Percentiles rank a stretch among this genome's conserved stretches.
Conservation (phyloP, 805 yeast genomes). For the Metschnikowia noctiluminum region DNA sequence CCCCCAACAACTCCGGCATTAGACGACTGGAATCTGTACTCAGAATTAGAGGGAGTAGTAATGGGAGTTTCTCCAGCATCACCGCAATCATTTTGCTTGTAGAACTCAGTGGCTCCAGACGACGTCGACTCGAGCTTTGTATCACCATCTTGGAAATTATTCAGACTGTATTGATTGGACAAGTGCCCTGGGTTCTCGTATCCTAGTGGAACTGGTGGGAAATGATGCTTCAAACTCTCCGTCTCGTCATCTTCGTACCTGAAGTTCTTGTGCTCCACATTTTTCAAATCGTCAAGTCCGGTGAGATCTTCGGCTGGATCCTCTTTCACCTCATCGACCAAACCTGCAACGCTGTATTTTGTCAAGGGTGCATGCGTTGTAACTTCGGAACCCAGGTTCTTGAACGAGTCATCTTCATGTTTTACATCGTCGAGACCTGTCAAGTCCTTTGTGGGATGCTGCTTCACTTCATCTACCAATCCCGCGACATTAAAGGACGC, state of each 20-base stretch:
- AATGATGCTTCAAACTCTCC: constrained; percentile 21
- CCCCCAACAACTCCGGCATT: constrained; percentile 35
- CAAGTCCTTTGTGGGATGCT: constrained; percentile 25
- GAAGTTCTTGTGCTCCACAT: constrained; percentile 6
- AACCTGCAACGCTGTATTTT: not conserved
- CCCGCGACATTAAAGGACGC: constrained; percentile 2
- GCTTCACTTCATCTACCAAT: constrained; percentile 24
- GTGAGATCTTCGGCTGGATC: constrained; percentile 28
- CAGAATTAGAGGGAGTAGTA: constrained; percentile 48
- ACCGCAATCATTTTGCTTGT: constrained; percentile 24
- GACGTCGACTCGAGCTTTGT: constrained; percentile 24
- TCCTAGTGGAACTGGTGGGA: constrained; percentile 34
- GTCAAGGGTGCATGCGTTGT: not conserved
- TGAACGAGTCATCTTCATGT: not conserved
- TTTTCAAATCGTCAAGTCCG: constrained; percentile 22
- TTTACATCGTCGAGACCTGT: constrained; percentile 18
- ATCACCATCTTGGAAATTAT: not conserved
- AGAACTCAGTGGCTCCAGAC: constrained; percentile 28
- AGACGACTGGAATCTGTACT: constrained; percentile 40
- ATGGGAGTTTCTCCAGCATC: constrained; percentile 45
- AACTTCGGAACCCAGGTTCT: not conserved
- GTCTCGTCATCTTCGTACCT: constrained; percentile 1
- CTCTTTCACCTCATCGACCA: constrained; percentile 24
- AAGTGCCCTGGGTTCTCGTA: constrained; percentile 9
- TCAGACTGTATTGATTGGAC: not conserved